Base-by-base conservation (phyloP, 1,139 yeast genomes). In the Geotrichum bryndzae region DNA sequence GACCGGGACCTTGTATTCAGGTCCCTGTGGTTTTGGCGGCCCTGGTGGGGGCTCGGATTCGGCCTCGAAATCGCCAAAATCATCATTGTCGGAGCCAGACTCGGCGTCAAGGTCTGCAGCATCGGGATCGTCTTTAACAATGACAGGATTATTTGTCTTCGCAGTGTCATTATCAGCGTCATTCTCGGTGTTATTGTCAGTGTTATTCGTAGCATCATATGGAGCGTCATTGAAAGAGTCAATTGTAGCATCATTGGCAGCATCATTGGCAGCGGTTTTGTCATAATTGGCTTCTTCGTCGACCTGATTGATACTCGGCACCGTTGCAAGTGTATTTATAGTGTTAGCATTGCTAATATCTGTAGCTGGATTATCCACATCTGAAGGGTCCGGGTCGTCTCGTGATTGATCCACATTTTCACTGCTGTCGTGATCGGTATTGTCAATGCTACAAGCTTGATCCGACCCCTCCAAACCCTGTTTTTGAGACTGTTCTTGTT, bases 11-110 rank as follows among this genome's bases (percentile, higher is more conserved):
- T 53, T 31, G 25, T 13, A 52, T 29, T 38, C 56, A 52, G 41
- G 46, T 13, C 57, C 18, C 15, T 33, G 46, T 31, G 57, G 27
- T 31, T 45, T 27, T 3, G 27, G 31, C 53, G 29, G 54, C 48
- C 46, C 13, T 18, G 50, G 25, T 23, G 31, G 45, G 29, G 54
- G 31, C 45, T 41, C 55, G 1, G 31, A 38, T 45, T 29, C 57
- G 8, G 45, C 51, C 11, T 62, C 65, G 55, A 66, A 67, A 8
- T 66, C 68, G 11, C 62, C 67, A 58, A 66, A 65, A 1, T 61
- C 68, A 27, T 65, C 67, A 41, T 62, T 66, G 18, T 59, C 57
- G 4, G 48, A 54, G 13, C 53, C 46, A 8, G 18, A 7, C 15
- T 35, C 53, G 10, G 29, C 18, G 1, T 51, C 53, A 33, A 25